Conservation (phyloP, 192 early-diverging fungal species). For the Physocladia obscura region DNA sequence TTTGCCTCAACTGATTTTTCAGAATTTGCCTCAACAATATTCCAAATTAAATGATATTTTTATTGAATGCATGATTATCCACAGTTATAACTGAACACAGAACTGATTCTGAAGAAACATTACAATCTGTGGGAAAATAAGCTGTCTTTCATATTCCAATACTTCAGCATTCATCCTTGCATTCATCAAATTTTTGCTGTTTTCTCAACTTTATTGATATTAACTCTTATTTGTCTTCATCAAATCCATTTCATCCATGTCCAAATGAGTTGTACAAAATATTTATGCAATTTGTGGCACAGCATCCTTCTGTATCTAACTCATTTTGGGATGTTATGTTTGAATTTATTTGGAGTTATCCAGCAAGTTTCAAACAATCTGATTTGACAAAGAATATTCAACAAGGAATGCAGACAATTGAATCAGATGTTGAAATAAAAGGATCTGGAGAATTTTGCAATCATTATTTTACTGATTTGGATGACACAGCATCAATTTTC, state of each 20-base stretch:
- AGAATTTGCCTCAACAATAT: no score
- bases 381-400: not conserved
- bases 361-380: not conserved
- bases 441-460: not conserved
- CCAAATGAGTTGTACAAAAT: not conserved
- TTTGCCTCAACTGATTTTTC: no score
- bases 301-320: not conserved
- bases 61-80: no score
- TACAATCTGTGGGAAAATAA: no score
- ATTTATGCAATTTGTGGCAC: not conserved
- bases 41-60: no score
- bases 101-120: no score
- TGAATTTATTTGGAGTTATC: not conserved
- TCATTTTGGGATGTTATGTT: not conserved
- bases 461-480: not conserved
- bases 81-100: no score
- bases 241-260: not conserved
- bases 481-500: not conserved
- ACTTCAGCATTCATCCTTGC: no score
- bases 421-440: not conserved
- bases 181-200: no score
- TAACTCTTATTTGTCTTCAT: no score
- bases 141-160: no score
- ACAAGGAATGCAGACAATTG: not conserved
- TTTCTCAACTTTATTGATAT: no score